phyloP scores from a whole-genome alignment of 2,329 filamentous ascomycete species.

The Botrytis deweyae region DNA sequence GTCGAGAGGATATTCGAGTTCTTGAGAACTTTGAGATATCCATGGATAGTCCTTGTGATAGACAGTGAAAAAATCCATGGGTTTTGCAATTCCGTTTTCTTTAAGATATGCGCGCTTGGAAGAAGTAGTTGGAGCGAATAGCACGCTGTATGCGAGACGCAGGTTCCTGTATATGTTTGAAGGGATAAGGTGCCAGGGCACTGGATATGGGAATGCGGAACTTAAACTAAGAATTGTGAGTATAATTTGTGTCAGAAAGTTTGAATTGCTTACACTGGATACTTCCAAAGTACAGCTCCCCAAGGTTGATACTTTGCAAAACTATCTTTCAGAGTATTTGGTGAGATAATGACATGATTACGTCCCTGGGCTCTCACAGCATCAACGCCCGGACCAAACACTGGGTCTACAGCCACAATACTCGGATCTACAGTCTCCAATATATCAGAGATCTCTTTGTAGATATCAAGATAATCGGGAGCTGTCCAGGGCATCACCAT shows the following conservation, averaged over 20 bases:
- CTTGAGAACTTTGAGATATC: conserved; percentile 26
- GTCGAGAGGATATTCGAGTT: conserved; percentile 40
- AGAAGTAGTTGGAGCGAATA: conserved; percentile 23
- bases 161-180: conserved; percentile 44
- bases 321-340: conserved; percentile 46
- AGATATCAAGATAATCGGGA: conserved; percentile 43
- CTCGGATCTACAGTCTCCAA: conserved; percentile 42
- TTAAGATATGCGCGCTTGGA: conserved; percentile 32
- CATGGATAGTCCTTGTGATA: conserved; percentile 26
- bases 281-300: conserved; percentile 42
- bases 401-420: conserved; percentile 44
- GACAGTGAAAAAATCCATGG: conserved; percentile 8
- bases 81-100: conserved; percentile 27
- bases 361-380: conserved; percentile 42
- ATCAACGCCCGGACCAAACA: conserved; percentile 45
- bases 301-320: conserved; percentile 42
- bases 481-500: conserved; percentile 40
- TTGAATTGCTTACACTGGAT: conserved; percentile 37
- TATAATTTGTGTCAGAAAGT: background rate
- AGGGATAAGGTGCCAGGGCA: conserved; percentile 45
- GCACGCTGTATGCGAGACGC: conserved; percentile 26
- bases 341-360: conserved; percentile 40
- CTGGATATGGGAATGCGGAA: conserved; percentile 46
- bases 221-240: background rate
- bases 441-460: conserved; percentile 41